Evolutionary conservation across 805 yeast species (phyloP).

Genomic region (Cyberlindnera subsufficiens): DNA sequence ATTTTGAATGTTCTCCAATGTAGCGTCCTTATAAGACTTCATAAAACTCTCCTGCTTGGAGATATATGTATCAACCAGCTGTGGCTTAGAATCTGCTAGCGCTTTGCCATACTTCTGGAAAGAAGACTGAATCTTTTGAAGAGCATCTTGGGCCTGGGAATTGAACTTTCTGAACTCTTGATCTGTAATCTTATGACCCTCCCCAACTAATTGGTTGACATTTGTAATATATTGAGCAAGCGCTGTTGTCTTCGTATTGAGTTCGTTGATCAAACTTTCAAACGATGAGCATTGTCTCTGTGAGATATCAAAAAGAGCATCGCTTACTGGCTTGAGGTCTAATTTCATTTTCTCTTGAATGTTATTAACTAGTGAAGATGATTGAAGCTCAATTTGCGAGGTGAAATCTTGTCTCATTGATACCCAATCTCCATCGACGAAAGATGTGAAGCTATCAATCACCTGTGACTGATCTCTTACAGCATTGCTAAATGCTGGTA

Average conservation of each 20-base stretch:
- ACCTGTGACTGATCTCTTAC: slow-evolving; percentile 7
- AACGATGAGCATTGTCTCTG: not conserved
- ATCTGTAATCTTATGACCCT: slow-evolving; percentile 12
- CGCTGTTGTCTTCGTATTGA: slow-evolving; percentile 8
- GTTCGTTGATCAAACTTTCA: slow-evolving; percentile 1
- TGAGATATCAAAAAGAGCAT: not conserved
- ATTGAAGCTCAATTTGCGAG: not conserved
- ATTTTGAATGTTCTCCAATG: slow-evolving; percentile 1
- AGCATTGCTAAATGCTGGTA: slow-evolving; percentile 8
- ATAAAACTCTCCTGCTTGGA: slow-evolving; percentile 4
- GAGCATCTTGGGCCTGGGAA: slow-evolving; percentile 6
- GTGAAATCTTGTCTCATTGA: not conserved
- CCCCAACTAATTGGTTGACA: slow-evolving; percentile 10
- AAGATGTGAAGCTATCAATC: not conserved
- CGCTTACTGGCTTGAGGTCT: not conserved
- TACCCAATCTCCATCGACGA: not conserved
- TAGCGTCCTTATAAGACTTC: slow-evolving; percentile 5
- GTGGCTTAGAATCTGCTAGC: slow-evolving; percentile 11
- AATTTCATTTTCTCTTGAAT: not conserved
- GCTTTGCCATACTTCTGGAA: slow-evolving; percentile 9
- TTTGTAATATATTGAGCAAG: slow-evolving; percentile 7
- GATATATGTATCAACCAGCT: slow-evolving; percentile 13
- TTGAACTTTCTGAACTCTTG: slow-evolving; percentile 11
- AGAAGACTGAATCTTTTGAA: slow-evolving; percentile 8
- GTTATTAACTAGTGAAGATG: not conserved